Conservation (phyloP, 768 basidiomycete genomes). For the Clathrus columnatus region DNA sequence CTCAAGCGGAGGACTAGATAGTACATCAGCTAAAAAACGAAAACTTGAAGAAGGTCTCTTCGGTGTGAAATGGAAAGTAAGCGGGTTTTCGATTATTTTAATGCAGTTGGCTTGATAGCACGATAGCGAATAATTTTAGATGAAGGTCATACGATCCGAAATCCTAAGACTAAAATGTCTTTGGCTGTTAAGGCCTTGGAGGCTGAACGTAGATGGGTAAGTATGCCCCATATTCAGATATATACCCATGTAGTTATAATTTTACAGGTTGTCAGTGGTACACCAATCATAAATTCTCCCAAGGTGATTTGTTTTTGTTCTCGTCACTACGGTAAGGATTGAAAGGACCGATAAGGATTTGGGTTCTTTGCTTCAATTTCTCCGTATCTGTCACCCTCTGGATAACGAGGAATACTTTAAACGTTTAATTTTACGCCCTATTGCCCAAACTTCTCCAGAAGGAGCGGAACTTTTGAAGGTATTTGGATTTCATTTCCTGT, state of each 20-base stretch:
- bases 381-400: conserved; percentile 76
- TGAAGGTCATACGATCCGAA: conserved; percentile 84
- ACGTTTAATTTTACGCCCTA: conserved; percentile 65
- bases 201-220: conserved; percentile 64
- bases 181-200: conserved; percentile 52
- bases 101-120: background rate
- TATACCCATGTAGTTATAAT: background rate
- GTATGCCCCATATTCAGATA: background rate
- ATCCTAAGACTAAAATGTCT: conserved; percentile 80
- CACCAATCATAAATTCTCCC: conserved; percentile 85
- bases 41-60: conserved; percentile 39
- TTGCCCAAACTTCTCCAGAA: conserved; percentile 56
- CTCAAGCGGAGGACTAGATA: conserved; percentile 21
- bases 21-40: conserved; percentile 12
- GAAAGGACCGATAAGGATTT: conserved; percentile 54
- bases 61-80: conserved; percentile 73
- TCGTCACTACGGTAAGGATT: background rate
- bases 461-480: conserved; percentile 70
- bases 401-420: conserved; percentile 81
- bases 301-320: conserved; percentile 30
- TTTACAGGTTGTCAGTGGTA: conserved; percentile 53
- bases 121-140: conserved; percentile 69
- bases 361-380: conserved; percentile 77
- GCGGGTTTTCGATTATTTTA: conserved; percentile 3
- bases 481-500: conserved; percentile 15